A percentile compares a stretch with the other conserved stretches of the same genome.
Evolutionary conservation across 2,329 filamentous ascomycete species (phyloP).

Genomic region (Graphilbum sp.): DNA sequence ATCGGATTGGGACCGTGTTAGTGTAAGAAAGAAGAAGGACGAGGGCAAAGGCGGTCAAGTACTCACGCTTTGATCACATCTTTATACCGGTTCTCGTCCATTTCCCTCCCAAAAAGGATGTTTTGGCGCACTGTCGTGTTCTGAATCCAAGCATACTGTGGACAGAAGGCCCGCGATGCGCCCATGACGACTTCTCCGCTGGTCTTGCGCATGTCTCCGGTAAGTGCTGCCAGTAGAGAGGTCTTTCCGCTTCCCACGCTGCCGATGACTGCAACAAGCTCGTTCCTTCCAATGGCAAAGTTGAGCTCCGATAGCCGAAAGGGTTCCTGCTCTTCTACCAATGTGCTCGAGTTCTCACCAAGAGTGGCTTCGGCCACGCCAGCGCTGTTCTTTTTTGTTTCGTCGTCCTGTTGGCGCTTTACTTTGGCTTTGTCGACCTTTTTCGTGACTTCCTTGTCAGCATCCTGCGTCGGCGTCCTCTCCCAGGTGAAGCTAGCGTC

Average conservation of each 20-base stretch:
- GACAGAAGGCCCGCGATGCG: conserved; percentile 74
- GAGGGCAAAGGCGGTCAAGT: background rate
- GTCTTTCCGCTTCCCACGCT: conserved; percentile 83
- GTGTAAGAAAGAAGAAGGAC: background rate
- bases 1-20: conserved; percentile 3
- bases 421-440: conserved; percentile 16
- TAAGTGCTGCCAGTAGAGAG: conserved; percentile 73
- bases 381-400: background rate
- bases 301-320: conserved; percentile 58
- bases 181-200: conserved; percentile 58
- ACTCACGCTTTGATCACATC: conserved; percentile 62
- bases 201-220: conserved; percentile 85
- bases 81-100: conserved; percentile 64
- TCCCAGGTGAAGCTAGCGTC: conserved; percentile 83
- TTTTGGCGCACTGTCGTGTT: conserved; percentile 79
- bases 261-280: conserved; percentile 73
- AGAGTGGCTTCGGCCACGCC: conserved; percentile 21
- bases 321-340: conserved; percentile 43
- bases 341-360: conserved; percentile 35
- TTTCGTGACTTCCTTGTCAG: conserved; percentile 20
- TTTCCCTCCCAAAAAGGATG: conserved; percentile 72
- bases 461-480: conserved; percentile 37
- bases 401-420: background rate
- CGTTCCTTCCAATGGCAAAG: conserved; percentile 53
- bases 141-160: conserved; percentile 96